These are phyloP conservation scores for Microcera coccophila DNA, from an alignment of 2,329 filamentous ascomycete genomes.

Conservation along the genomic window DNA sequence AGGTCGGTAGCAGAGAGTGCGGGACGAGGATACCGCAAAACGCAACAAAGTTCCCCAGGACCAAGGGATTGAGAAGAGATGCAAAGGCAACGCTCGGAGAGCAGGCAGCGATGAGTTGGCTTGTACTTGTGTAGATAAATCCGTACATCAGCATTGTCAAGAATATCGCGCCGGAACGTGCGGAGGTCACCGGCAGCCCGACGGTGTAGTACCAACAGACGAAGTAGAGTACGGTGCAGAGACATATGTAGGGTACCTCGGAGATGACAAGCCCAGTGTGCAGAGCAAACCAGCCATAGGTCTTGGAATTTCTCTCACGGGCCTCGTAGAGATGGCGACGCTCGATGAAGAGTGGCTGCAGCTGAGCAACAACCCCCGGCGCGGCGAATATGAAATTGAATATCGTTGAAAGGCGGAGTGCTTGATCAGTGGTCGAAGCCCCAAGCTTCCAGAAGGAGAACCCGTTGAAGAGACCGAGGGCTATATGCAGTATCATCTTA, in stretches of 20 bases:
- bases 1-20: slow-evolving; percentile 52
- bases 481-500: slow-evolving; percentile 47
- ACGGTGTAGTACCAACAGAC: slow-evolving; percentile 51
- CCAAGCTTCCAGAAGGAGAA: slow-evolving; percentile 46
- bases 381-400: slow-evolving; percentile 51
- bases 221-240: slow-evolving; percentile 39
- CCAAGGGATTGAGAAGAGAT: slow-evolving; percentile 47
- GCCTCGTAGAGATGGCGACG: slow-evolving; percentile 47
- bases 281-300: slow-evolving; percentile 49
- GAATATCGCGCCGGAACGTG: slow-evolving; percentile 43
- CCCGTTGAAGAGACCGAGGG: slow-evolving; percentile 42
- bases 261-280: slow-evolving; percentile 42
- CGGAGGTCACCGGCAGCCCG: slow-evolving; percentile 39
- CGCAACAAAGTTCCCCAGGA: slow-evolving; percentile 53
- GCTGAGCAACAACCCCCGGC: slow-evolving; percentile 31
- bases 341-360: slow-evolving; percentile 48
- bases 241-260: slow-evolving; percentile 34
- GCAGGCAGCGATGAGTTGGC: slow-evolving; percentile 54
- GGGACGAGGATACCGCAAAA: slow-evolving; percentile 70
- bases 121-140: slow-evolving; percentile 51
- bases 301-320: slow-evolving; percentile 48
- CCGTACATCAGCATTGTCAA: slow-evolving; percentile 51
- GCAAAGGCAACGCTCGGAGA: slow-evolving; percentile 54
- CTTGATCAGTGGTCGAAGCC: slow-evolving; percentile 36
- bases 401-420: slow-evolving; percentile 39